Base-by-base conservation (phyloP, 768 basidiomycete species). In the Pleurotus tuber-regium region DNA sequence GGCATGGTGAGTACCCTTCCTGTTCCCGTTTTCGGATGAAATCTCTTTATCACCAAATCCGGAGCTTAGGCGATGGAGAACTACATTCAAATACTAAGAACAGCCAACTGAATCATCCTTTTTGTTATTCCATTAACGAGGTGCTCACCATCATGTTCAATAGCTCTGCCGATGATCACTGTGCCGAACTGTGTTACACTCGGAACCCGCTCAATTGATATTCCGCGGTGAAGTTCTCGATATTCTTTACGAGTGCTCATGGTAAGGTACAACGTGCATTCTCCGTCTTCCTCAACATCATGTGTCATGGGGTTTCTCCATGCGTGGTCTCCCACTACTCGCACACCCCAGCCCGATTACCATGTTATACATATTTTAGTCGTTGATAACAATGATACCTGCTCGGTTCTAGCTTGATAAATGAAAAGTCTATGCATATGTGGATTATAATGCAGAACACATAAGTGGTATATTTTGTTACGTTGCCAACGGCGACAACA, bases 21-120 rank as follows among this genome's bases (percentile, higher is more conserved):
- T 21, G 14, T 41, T 3, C 18, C 16, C n/a, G 14, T 33, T 23
- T 26, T 33, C 28, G 16, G 50, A 51, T 43, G 50, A 54, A 24
- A 26, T n/a, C 11, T 26, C 33, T 43, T 36, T 54, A 54, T 49
- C 54, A 54, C 40, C 23, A 31, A 10, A 29, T 48, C 50, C 43
- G 50, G 38, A 54, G 54, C 50, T 38, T 29, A 33, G 38, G 54
- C 54, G 54, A 54, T 54, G 54, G 49, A 39, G 54, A 54, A 35
- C 39, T 29, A 14, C 41, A 18, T 42, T 16, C 11, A 43, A 54
- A 54, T 24, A 54, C 54, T 54, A 54, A 54, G 54, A 54, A 54
- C 54, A 54, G 54, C 54, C 54, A 54, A 44, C 54, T 54, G 54
- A 54, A 28, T 23, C 29, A 42, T 50, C 28, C 7, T 28, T 28